phyloP scores from a whole-genome alignment of 495 filamentous ascomycete species.

The Penicillium alfredii region DNA sequence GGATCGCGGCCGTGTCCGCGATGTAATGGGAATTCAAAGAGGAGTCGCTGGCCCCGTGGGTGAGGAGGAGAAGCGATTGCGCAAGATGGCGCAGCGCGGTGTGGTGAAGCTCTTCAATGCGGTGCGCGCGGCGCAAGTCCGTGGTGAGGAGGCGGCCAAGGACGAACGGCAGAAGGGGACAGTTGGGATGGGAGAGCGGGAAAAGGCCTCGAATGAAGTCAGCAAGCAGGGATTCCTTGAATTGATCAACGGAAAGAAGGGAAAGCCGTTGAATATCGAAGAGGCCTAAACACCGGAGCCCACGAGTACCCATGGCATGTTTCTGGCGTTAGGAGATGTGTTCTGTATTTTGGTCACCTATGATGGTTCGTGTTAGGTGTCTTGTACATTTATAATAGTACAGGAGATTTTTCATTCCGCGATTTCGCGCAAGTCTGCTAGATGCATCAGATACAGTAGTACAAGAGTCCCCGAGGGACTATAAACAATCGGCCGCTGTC shows the following conservation, averaged over 20 bases:
- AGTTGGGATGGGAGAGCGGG: slow-evolving; percentile 62
- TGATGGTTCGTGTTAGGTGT: slow-evolving; percentile 19
- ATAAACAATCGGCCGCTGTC: neutral
- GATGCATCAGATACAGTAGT: slow-evolving; percentile 21
- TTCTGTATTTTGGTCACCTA: slow-evolving; percentile 17
- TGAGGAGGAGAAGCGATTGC: slow-evolving; percentile 72
- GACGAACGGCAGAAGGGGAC: slow-evolving; percentile 64
- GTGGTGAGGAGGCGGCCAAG: slow-evolving; percentile 66
- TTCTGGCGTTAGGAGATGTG: slow-evolving; percentile 31
- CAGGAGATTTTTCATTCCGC: slow-evolving; percentile 25
- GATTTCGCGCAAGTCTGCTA: slow-evolving; percentile 14
- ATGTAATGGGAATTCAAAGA: slow-evolving; percentile 60
- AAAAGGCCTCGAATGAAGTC: slow-evolving; percentile 88
- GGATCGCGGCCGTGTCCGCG: slow-evolving; percentile 82
- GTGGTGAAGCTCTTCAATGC: slow-evolving; percentile 96
- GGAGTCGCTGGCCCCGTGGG: slow-evolving; percentile 48
- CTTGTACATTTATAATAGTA: slow-evolving; percentile 19
- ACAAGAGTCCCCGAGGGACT: slow-evolving; percentile 19
- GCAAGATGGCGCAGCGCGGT: slow-evolving; percentile 83
- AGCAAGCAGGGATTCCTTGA: slow-evolving; percentile 94
- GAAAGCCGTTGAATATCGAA: slow-evolving; percentile 42
- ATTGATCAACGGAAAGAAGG: slow-evolving; percentile 62
- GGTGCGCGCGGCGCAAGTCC: slow-evolving; percentile 84
- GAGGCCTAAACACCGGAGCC: slow-evolving; percentile 33
- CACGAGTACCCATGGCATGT: slow-evolving; percentile 32